Base-by-base conservation (phyloP, 331 rosid species). In the Spiraea crenata region DNA sequence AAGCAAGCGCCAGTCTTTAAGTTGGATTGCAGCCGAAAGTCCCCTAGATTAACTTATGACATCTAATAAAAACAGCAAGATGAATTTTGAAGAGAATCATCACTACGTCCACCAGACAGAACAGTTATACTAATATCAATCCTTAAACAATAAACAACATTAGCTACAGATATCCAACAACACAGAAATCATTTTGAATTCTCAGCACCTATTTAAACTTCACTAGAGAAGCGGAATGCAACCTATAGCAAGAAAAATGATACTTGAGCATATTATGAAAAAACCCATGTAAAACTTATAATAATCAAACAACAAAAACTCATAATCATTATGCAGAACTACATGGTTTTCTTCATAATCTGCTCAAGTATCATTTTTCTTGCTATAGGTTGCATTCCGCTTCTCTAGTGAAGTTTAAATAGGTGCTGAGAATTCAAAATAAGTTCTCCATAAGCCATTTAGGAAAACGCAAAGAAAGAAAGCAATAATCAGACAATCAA, bases 1-100 rank as follows among this genome's bases (percentile, higher is more conserved):
- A 15, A 57, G 3, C 12, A 52, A 65, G 19, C 39, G 56, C 38
- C 76, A 55, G 19, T 42, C 66, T 77, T 52, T 47, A 48, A 17
- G 31, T 61, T 31, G 37, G 69, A 40, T 51, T 37, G 59, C 72
- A 70, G 41, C 69, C 69, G 8, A 13, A 15, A 57, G 58, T 60
- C 13, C 74, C 55, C 44, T 55, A 37, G 20, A 65, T 73, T 13
- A 14, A 35, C 74, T 61, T 42, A 49, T 46, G 46, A 55, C 9
- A 9, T 40, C 41, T 48, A 31, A 61, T 4, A 62, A 39, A 10
- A 10, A 13, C 31, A 54, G 25, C 51, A 52, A 69, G 8, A 19
- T 67, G 63, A 54, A 54, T 4, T 44, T 15, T 9, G 11, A 57
- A 41, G 55, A 14, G n/a, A 52, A 19, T 8, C 25, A n/a, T 56